Evolutionary conservation across 148 eudicot species (phyloP).

Genomic region (Rhododendron simsii): DNA sequence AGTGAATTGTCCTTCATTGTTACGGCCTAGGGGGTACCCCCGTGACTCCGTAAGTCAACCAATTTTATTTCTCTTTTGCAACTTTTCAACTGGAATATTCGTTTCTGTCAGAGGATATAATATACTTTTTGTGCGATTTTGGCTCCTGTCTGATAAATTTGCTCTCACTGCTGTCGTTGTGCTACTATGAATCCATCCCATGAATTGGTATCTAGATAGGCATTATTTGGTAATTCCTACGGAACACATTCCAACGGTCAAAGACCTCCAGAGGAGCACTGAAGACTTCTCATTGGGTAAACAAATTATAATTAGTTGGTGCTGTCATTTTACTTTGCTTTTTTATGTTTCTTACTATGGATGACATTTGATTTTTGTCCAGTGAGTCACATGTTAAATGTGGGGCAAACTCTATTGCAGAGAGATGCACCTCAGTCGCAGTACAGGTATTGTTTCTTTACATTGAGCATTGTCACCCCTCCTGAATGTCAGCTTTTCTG

Average conservation of each 20-base stretch:
- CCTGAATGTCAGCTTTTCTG: neutral
- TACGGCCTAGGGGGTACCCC: neutral
- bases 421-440: conserved; percentile 65
- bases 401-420: conserved; percentile 58
- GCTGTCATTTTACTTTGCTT: neutral
- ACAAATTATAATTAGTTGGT: neutral
- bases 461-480: neutral
- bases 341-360: neutral
- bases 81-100: neutral
- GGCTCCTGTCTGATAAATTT: neutral
- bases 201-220: conserved; percentile 32
- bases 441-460: conserved; percentile 51
- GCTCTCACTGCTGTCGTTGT: neutral
- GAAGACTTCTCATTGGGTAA: conserved; percentile 75
- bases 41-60: neutral
- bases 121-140: neutral
- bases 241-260: conserved; percentile 81
- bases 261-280: conserved; percentile 51
- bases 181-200: neutral
- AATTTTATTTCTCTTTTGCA: neutral
- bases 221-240: conserved; percentile 89
- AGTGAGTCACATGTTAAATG: conserved; percentile 86
- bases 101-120: neutral
- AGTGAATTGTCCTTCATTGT: neutral
- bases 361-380: conserved; percentile 20